Evolutionary conservation across 768 basidiomycete genomes (phyloP).

Genomic region (Rhizopogon vinicolor): DNA sequence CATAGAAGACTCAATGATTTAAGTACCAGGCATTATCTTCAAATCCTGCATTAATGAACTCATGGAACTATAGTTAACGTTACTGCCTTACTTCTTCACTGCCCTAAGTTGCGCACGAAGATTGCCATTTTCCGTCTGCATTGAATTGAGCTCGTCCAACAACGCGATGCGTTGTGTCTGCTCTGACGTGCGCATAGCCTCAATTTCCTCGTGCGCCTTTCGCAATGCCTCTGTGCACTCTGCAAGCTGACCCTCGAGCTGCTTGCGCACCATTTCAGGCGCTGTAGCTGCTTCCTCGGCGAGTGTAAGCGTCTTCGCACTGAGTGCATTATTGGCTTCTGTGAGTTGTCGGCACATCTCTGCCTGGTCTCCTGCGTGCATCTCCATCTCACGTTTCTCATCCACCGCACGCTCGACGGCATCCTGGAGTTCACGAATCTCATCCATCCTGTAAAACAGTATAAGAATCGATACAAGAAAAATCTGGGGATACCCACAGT

Average conservation of each 20-base stretch:
- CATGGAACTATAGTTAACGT: too few relatives aligned
- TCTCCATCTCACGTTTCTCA: constrained; percentile 71
- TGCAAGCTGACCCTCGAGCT: constrained; percentile 59
- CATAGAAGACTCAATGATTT: too few relatives aligned
- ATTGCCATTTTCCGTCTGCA: constrained; percentile 74
- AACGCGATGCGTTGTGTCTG: constrained; percentile 79
- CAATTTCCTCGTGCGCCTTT: constrained; percentile 63
- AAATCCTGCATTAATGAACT: too few relatives aligned
- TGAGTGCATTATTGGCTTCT: constrained; percentile 75
- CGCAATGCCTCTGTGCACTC: constrained; percentile 60
- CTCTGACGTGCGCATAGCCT: constrained; percentile 63
- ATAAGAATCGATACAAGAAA: neutral
- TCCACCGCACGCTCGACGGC: constrained; percentile 52
- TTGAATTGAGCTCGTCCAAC: constrained; percentile 82
- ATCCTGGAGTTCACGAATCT: constrained; percentile 55
- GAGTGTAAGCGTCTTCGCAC: constrained; percentile 57
- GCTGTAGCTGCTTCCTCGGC: constrained; percentile 33
- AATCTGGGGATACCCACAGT: constrained; percentile 38
- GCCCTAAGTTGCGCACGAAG: constrained; percentile 69
- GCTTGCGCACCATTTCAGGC: constrained; percentile 47
- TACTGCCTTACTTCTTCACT: constrained; percentile 27
- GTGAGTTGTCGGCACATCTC: constrained; percentile 69
- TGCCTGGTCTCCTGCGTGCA: constrained; percentile 63
- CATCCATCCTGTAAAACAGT: constrained; percentile 50
- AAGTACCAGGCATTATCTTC: too few relatives aligned